Conservation (phyloP, 257 asterid genomes). For the Salvia miltiorrhiza region DNA sequence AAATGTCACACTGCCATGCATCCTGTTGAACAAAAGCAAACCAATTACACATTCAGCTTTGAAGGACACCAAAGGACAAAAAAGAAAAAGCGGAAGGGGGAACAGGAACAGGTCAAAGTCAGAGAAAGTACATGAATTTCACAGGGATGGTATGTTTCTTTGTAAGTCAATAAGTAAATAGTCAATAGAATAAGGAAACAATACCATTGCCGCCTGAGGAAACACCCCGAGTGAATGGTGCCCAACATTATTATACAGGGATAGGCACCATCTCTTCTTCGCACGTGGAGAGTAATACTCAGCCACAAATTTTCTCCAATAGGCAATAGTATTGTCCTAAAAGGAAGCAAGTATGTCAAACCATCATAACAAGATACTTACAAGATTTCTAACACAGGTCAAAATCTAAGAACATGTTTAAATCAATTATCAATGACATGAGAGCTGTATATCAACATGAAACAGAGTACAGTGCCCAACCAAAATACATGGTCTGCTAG, state of each 20-base stretch:
- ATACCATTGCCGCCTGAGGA: conserved; percentile 93
- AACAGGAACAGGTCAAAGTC: not conserved
- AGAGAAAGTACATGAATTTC: not conserved
- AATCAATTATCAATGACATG: not conserved
- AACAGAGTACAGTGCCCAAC: not conserved
- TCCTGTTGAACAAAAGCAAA: conserved; percentile 49
- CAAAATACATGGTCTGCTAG: not conserved
- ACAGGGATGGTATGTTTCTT: not conserved
- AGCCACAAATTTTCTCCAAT: conserved; percentile 94
- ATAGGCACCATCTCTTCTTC: conserved; percentile 94
- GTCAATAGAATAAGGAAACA: conserved; percentile 3
- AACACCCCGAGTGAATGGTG: conserved; percentile 89
- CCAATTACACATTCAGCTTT: not conserved
- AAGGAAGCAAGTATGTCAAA: conserved; percentile 9
- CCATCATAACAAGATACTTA: not conserved
- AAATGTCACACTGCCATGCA: conserved; percentile 94
- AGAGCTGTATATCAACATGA: not conserved
- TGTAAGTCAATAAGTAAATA: not conserved
- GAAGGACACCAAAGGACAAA: not conserved
- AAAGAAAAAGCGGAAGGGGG: not conserved
- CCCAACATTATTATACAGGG: conserved; percentile 79
- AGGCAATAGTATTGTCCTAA: conserved; percentile 80
- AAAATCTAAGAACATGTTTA: not conserved
- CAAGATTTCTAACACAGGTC: not conserved
- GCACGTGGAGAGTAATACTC: conserved; percentile 96